A percentile compares a stretch with the other conserved stretches of the same genome.
phyloP scores from a whole-genome alignment of 2,329 filamentous ascomycete species.

The Aspergillus novofumigatus region DNA sequence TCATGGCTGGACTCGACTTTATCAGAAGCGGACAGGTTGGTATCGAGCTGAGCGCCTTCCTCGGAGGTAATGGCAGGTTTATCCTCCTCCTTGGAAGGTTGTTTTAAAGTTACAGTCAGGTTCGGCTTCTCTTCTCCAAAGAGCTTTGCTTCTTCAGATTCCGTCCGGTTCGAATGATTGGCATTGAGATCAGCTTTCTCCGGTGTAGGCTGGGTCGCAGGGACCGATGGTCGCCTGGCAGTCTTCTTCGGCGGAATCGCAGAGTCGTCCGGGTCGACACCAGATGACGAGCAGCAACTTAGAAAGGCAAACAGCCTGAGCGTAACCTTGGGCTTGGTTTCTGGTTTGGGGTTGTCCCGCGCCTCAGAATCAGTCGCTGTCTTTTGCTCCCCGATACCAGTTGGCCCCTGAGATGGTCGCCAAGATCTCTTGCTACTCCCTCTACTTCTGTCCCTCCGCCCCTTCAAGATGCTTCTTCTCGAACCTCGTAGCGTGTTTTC shows the following conservation, averaged over 20 bases:
- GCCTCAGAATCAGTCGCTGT: conserved; percentile 27
- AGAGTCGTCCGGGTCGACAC: conserved; percentile 42
- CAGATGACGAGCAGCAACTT: conserved; percentile 46
- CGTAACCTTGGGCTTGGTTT: conserved; percentile 40
- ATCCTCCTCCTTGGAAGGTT: conserved; percentile 24
- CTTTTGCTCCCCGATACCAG: conserved; percentile 31
- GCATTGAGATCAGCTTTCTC: conserved; percentile 38
- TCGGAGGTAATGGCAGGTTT: conserved; percentile 31
- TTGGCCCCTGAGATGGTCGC: conserved; percentile 31
- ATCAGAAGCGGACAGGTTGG: conserved; percentile 13
- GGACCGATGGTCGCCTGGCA: conserved; percentile 34
- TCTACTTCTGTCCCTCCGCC: conserved; percentile 63
- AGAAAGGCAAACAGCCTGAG: conserved; percentile 44
- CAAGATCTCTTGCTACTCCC: conserved; percentile 52
- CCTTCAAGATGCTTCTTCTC: conserved; percentile 61
- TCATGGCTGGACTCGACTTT: conserved; percentile 12
- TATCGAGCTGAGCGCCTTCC: conserved; percentile 37
- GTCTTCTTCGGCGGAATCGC: conserved; percentile 45
- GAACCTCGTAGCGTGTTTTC: conserved; percentile 63
- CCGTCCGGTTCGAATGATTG: conserved; percentile 37
- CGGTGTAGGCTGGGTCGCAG: conserved; percentile 34
- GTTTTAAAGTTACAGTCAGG: conserved; percentile 26
- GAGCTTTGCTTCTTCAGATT: conserved; percentile 35
- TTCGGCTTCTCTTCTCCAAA: conserved; percentile 37
- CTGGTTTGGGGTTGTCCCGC: conserved; percentile 30